Evolutionary conservation across 208 protist genomes (phyloP).

Genomic region (Leptomonas seymouri): DNA sequence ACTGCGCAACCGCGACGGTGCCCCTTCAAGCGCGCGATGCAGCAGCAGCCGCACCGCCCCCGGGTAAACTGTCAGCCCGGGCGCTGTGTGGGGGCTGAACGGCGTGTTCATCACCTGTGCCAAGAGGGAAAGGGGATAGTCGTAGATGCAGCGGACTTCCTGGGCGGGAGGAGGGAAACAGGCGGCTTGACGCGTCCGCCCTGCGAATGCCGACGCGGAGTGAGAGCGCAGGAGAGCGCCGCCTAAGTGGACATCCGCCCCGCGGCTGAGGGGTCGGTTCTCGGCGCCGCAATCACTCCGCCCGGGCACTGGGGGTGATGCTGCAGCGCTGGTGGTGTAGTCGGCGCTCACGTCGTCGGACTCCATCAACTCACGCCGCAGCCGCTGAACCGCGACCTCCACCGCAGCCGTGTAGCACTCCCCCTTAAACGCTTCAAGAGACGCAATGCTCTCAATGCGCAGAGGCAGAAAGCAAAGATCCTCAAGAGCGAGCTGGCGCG

Average conservation of each 20-base stretch:
- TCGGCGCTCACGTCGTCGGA: constrained; percentile 2
- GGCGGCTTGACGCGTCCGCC: not conserved
- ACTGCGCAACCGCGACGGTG: not conserved
- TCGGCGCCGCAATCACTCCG: not conserved
- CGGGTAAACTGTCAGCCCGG: constrained; percentile 10
- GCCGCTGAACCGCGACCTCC: constrained; percentile 46
- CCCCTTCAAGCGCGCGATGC: constrained; percentile 28
- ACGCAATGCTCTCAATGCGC: constrained; percentile 51
- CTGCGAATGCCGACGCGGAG: not conserved
- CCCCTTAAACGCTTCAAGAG: constrained; percentile 54
- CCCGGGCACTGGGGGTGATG: not conserved
- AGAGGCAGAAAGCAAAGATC: constrained; percentile 75
- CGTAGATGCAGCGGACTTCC: constrained; percentile 17
- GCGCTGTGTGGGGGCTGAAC: not conserved
- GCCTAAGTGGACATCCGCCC: not conserved
- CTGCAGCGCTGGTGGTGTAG: not conserved
- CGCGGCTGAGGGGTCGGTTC: not conserved
- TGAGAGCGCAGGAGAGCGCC: not conserved
- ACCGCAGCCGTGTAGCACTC: constrained; percentile 54
- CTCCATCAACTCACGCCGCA: constrained; percentile 30
- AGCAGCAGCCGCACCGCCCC: constrained; percentile 28
- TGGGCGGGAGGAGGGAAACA: not conserved
- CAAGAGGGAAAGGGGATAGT: constrained; percentile 19
- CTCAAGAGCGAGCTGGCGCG: constrained; percentile 49
- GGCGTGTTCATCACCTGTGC: not conserved